Evolutionary conservation across 176 grass and related monocot genomes (phyloP).

Genomic region (Oryza meyeriana): DNA sequence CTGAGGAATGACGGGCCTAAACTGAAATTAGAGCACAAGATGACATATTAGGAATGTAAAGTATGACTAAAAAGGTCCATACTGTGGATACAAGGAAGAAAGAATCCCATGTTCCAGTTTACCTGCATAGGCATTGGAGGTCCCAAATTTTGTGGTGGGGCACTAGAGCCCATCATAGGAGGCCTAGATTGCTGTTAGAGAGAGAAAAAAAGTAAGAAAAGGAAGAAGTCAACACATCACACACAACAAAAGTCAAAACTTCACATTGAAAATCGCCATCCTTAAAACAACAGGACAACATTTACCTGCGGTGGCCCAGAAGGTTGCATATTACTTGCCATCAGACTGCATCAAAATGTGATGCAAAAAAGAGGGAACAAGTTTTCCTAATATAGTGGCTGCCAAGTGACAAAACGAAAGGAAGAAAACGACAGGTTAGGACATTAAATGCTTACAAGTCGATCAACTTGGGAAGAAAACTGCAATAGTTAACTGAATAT

Average conservation of each 20-base stretch:
- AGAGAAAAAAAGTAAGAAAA: neutral
- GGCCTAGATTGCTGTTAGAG: neutral
- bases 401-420: conserved; percentile 4
- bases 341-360: conserved; percentile 43
- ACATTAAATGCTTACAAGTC: neutral
- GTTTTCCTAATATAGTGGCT: neutral
- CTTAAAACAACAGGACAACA: conserved; percentile 2
- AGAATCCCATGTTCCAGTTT: conserved; percentile 7
- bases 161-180: conserved; percentile 50
- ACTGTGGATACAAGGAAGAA: conserved; percentile 24
- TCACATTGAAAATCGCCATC: neutral
- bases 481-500: neutral
- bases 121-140: conserved; percentile 92
- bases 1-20: conserved; percentile 31
- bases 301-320: conserved; percentile 49
- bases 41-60: conserved; percentile 21
- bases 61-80: neutral
- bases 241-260: neutral
- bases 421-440: neutral
- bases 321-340: conserved; percentile 70
- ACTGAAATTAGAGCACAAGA: conserved; percentile 42
- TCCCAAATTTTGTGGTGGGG: conserved; percentile 75
- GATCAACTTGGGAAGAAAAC: neutral
- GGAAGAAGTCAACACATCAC: neutral
- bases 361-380: neutral